phyloP scores from a whole-genome alignment of 2,329 filamentous ascomycete species.

The Mycosphaerella sp. region DNA sequence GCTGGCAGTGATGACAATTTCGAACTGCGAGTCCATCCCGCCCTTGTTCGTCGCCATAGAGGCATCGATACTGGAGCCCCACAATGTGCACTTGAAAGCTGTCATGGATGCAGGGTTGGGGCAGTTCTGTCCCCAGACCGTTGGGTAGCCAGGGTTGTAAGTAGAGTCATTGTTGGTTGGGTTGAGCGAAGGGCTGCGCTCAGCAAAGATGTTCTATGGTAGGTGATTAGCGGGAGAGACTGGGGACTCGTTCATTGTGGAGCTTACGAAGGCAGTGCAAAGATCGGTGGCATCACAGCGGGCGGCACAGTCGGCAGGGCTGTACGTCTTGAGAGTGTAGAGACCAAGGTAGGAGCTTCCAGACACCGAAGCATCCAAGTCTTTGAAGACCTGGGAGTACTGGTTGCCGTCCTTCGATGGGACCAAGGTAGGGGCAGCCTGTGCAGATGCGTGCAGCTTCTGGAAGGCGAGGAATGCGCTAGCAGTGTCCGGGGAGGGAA shows the following conservation, averaged over 20 bases:
- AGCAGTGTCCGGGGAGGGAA: conserved; percentile 23
- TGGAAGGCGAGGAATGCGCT: conserved; percentile 26
- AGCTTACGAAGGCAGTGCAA: conserved; percentile 19
- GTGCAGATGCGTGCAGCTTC: conserved; percentile 13
- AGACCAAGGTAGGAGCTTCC: conserved; percentile 24
- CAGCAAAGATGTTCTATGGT: conserved; percentile 18
- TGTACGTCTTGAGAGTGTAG: conserved; percentile 23
- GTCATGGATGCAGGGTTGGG: conserved; percentile 29
- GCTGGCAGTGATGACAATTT: conserved; percentile 27
- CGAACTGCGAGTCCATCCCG: conserved; percentile 22
- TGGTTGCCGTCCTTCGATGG: conserved; percentile 15
- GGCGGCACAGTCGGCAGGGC: conserved; percentile 20
- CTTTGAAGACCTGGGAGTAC: conserved; percentile 22
- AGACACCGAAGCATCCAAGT: conserved; percentile 19
- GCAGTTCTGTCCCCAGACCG: conserved; percentile 24
- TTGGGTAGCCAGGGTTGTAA: conserved; percentile 17
- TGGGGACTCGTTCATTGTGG: not conserved
- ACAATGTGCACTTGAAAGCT: conserved; percentile 32
- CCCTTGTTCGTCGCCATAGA: conserved; percentile 25
- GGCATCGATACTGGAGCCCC: conserved; percentile 30
- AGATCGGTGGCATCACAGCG: conserved; percentile 22
- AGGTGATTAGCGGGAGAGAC: not conserved
- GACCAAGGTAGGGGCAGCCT: conserved; percentile 24
- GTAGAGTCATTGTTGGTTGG: conserved; percentile 23
- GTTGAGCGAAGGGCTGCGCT: conserved; percentile 24